Percentiles rank a stretch among this genome's conserved stretches.
Conservation (phyloP, 768 basidiomycete species). For the Hydnomerulius pinastri region DNA sequence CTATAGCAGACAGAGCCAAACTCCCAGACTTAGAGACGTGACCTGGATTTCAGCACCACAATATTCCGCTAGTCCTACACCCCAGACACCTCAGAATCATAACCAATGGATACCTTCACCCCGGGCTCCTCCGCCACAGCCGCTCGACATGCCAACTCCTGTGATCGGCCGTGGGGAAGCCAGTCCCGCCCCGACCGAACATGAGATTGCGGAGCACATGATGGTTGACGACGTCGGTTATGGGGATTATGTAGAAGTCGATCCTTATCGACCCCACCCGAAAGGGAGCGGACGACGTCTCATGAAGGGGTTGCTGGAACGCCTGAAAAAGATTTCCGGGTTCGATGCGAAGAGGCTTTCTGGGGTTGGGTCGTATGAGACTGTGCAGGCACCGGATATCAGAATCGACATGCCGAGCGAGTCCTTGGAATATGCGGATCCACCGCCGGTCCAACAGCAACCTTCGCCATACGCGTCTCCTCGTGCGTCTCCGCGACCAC, state of each 20-base stretch:
- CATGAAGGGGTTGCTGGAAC: slow-evolving; percentile 33
- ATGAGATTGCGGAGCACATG: slow-evolving; percentile 32
- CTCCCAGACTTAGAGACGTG: slow-evolving; percentile 23
- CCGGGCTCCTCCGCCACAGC: slow-evolving; percentile 7
- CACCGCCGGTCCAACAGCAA: slow-evolving; percentile 21
- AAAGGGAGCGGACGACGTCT: slow-evolving; percentile 16
- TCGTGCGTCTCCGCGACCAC: too few relatives aligned
- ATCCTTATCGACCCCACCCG: slow-evolving; percentile 10
- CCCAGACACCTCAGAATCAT: slow-evolving; percentile 8
- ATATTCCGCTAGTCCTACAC: slow-evolving; percentile 6
- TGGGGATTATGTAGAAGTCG: not conserved
- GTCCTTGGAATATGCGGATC: slow-evolving; percentile 16
- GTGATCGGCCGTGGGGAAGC: slow-evolving; percentile 9
- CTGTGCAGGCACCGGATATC: slow-evolving; percentile 4
- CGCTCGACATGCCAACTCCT: slow-evolving; percentile 14
- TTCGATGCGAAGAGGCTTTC: slow-evolving; percentile 13
- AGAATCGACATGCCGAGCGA: slow-evolving; percentile 1
- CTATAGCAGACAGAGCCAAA: slow-evolving; percentile 22
- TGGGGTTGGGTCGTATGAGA: slow-evolving; percentile 2
- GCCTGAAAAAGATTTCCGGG: slow-evolving; percentile 33
- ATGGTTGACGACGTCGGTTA: slow-evolving; percentile 19
- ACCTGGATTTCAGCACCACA: slow-evolving; percentile 25
- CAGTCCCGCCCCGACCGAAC: slow-evolving; percentile 23
- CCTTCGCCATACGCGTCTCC: too few relatives aligned
- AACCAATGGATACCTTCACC: slow-evolving; percentile 6